Conservation (phyloP, 1,284 basidiomycete species). For the Apiotrichum gamsii region DNA sequence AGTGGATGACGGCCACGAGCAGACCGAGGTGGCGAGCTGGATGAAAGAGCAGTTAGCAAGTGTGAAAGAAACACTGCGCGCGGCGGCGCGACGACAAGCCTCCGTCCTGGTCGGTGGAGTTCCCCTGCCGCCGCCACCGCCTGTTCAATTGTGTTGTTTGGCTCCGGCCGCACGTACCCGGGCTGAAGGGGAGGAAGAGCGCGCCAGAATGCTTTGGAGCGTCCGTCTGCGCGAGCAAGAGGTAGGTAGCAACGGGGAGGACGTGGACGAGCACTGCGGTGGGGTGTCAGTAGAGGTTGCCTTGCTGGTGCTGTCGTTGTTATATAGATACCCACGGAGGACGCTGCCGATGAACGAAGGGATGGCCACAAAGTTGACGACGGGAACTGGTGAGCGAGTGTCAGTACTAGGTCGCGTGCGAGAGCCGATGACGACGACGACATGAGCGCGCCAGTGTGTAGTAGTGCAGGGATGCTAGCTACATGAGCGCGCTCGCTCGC, state of each 20-base stretch:
- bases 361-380: slow-evolving; percentile 19
- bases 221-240: slow-evolving; percentile 25
- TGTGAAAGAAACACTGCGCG: background rate
- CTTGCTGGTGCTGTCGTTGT: background rate
- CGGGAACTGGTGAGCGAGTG: slow-evolving; percentile 11
- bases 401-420: slow-evolving; percentile 3
- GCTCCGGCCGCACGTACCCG: slow-evolving; percentile 24
- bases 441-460: too few species aligned
- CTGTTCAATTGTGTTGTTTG: too few species aligned
- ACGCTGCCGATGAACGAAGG: slow-evolving; percentile 15
- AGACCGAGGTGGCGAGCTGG: slow-evolving; percentile 18
- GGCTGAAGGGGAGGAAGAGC: slow-evolving; percentile 25
- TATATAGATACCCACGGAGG: slow-evolving; percentile 5
- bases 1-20: slow-evolving; percentile 15
- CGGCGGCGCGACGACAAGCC: background rate
- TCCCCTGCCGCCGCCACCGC: too few species aligned
- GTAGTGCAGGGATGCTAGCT: background rate
- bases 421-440: too few species aligned
- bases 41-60: background rate
- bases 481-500: too few species aligned
- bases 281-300: background rate
- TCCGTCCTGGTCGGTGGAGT: too few species aligned
- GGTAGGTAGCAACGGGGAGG: slow-evolving; percentile 23
- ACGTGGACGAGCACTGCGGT: slow-evolving; percentile 22
- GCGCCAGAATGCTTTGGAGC: slow-evolving; percentile 16